Evolutionary conservation across 768 basidiomycete species (phyloP).

Genomic region (Tylopilus plumbeoviolaceoides): DNA sequence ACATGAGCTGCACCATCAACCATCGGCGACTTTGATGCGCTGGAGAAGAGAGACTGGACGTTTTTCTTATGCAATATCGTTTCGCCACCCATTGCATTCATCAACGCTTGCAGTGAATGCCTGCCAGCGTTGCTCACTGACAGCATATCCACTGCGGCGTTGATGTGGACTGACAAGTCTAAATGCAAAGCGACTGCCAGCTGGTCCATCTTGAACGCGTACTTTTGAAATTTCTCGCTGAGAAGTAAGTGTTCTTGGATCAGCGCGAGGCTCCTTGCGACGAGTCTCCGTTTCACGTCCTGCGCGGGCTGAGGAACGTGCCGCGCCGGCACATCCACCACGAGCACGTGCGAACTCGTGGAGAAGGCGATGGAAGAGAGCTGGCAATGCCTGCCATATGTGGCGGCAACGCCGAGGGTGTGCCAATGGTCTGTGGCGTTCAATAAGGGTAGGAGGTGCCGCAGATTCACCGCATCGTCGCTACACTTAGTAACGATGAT

Average conservation of each 20-base stretch:
- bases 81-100: constrained; percentile 39
- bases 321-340: constrained; percentile 29
- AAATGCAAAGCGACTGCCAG: constrained; percentile 37
- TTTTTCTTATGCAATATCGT: constrained; percentile 21
- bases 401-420: constrained; percentile 41
- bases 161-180: constrained; percentile 36
- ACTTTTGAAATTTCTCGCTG: constrained; percentile 27
- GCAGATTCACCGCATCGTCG: constrained; percentile 22
- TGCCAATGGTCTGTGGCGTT: constrained; percentile 18
- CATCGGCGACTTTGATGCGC: constrained; percentile 9
- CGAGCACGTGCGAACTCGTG: constrained; percentile 31
- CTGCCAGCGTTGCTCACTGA: constrained; percentile 29
- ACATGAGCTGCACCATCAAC: constrained; percentile 3
- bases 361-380: constrained; percentile 40
- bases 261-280: constrained; percentile 14
- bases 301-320: constrained; percentile 3
- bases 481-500: constrained; percentile 30
- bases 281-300: neutral
- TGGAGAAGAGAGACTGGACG: constrained; percentile 30
- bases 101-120: constrained; percentile 32
- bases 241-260: constrained; percentile 34
- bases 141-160: constrained; percentile 39
- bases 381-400: constrained; percentile 33
- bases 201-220: constrained; percentile 45
- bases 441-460: constrained; percentile 29